Conservation (phyloP, 2,329 filamentous ascomycete species). For the Blastomyces percursus region DNA sequence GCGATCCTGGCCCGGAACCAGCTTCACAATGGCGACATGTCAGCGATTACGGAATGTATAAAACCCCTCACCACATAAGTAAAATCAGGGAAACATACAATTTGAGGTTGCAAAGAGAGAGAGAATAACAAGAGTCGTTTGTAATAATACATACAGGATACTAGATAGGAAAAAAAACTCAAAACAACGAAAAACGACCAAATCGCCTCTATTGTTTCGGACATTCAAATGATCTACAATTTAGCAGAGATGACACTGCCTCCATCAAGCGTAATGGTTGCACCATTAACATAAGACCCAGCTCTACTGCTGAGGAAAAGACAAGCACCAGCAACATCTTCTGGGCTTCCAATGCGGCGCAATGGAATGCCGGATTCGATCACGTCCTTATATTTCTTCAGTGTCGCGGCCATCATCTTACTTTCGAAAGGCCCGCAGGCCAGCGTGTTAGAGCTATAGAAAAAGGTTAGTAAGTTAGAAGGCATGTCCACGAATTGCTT, state of each 20-base stretch:
- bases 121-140: neutral
- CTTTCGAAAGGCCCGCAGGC: constrained; percentile 56
- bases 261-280: constrained; percentile 53
- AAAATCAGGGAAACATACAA: neutral
- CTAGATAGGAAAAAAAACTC: neutral
- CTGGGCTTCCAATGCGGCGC: constrained; percentile 53
- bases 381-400: constrained; percentile 40
- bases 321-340: constrained; percentile 62
- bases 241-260: constrained; percentile 37
- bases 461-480: constrained; percentile 16
- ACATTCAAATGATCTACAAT: constrained; percentile 21
- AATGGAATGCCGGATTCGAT: constrained; percentile 51
- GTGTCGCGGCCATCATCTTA: constrained; percentile 45
- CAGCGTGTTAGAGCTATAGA: constrained; percentile 48
- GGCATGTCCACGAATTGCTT: constrained; percentile 40
- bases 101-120: neutral
- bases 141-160: neutral
- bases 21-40: neutral
- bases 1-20: neutral
- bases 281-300: constrained; percentile 55
- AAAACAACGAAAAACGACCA: neutral
- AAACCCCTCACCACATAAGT: neutral
- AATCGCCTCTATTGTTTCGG: neutral
- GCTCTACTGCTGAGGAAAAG: constrained; percentile 58
- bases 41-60: neutral